These are phyloP conservation scores for Actinomortierella wolfii DNA, from an alignment of 371 early-diverging fungal genomes.

Conservation along the genomic window DNA sequence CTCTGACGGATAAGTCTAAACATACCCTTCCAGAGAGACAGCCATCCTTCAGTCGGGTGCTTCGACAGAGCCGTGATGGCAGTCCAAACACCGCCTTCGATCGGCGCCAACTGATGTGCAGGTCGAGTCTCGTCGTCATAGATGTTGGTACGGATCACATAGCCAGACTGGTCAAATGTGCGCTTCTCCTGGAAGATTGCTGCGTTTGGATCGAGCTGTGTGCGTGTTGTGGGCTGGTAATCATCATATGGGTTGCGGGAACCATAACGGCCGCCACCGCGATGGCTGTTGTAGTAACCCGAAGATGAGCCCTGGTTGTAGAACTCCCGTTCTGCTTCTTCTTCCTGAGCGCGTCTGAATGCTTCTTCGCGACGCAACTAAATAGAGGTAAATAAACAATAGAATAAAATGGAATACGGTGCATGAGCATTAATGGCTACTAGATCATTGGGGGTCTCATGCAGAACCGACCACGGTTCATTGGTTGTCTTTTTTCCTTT, in stretches of 20 bases:
- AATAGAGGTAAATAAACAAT: not conserved
- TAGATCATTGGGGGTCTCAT: too few species aligned
- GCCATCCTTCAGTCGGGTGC: constrained; percentile 72
- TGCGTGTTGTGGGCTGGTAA: too few species aligned
- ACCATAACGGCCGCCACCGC: constrained; percentile 8
- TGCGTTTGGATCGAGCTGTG: constrained; percentile 33
- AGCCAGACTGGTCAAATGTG: constrained; percentile 54
- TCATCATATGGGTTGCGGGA: constrained; percentile 9
- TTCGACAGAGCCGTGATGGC: constrained; percentile 57
- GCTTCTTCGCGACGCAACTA: constrained; percentile 26
- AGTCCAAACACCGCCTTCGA: constrained; percentile 66
- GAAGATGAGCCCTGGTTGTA: constrained; percentile 5
- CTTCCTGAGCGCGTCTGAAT: constrained; percentile 14
- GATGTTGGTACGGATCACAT: constrained; percentile 56
- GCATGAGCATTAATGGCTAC: too few species aligned
- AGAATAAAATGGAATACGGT: too few species aligned
- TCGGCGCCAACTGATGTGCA: constrained; percentile 62
- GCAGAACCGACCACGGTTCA: too few species aligned
- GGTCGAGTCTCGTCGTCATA: constrained; percentile 65
- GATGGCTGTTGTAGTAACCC: constrained; percentile 15
- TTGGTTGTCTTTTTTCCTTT: too few species aligned
- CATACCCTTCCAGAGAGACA: constrained; percentile 70
- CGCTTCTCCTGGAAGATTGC: constrained; percentile 32
- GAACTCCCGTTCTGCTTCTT: constrained; percentile 18
- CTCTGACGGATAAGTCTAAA: too few species aligned